A percentile compares a stretch with the other conserved stretches of the same genome.
These are phyloP conservation scores for Panicum virgatum DNA, from an alignment of 202 grass and related monocot genomes.

Conservation along the genomic window DNA sequence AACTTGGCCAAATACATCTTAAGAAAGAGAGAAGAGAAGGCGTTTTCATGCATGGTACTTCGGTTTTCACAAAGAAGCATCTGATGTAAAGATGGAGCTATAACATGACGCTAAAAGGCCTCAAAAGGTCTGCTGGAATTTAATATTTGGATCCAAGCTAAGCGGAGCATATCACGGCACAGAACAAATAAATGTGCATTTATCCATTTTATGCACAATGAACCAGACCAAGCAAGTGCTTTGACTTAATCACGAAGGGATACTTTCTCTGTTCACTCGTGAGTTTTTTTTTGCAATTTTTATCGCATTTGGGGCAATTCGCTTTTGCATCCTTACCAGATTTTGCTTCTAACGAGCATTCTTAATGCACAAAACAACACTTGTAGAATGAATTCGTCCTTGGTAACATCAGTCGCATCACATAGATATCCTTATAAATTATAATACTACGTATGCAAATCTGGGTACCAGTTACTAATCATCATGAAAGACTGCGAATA, in stretches of 20 bases:
- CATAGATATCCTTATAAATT: background rate
- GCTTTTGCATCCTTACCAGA: background rate
- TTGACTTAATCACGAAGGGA: background rate
- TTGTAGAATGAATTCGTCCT: background rate
- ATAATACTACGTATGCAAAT: background rate
- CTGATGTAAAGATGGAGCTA: background rate
- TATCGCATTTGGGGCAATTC: background rate
- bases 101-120: background rate
- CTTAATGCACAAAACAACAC: background rate
- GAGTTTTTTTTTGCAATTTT: background rate
- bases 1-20: slow-evolving; percentile 6
- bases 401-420: background rate
- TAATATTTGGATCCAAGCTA: background rate
- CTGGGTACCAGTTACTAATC: background rate
- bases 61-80: background rate
- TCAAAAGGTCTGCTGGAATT: slow-evolving; percentile 11
- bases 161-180: background rate
- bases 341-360: slow-evolving; percentile 8
- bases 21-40: background rate
- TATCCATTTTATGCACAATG: background rate
- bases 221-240: background rate
- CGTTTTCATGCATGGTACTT: background rate
- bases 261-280: background rate
- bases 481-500: background rate
- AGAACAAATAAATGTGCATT: background rate